These are phyloP conservation scores for Fonsecaea pedrosoi DNA, from an alignment of 2,329 filamentous ascomycete genomes.

Conservation along the genomic window DNA sequence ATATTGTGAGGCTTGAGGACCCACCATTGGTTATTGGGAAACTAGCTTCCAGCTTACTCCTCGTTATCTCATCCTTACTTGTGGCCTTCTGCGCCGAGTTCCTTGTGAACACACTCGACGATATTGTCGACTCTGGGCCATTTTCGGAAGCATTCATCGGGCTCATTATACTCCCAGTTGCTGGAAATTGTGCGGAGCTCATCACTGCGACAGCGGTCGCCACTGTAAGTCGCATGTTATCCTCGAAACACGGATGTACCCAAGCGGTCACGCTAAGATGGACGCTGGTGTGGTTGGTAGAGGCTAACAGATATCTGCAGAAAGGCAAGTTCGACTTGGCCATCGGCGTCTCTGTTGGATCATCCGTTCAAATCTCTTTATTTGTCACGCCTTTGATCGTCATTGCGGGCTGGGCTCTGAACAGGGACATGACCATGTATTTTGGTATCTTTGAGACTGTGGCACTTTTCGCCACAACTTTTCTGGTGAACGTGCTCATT, in stretches of 20 bases:
- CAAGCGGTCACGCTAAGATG: neutral
- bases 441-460: constrained; percentile 82
- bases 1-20: constrained; percentile 44
- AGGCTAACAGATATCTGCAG: constrained; percentile 50
- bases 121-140: constrained; percentile 69
- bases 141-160: constrained; percentile 83
- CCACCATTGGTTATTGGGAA: constrained; percentile 74
- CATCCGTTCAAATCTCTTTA: constrained; percentile 80
- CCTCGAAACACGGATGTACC: neutral
- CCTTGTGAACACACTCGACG: constrained; percentile 76
- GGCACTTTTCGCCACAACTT: constrained; percentile 74
- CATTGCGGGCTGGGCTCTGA: constrained; percentile 78
- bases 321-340: constrained; percentile 72
- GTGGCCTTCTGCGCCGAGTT: constrained; percentile 79
- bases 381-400: constrained; percentile 81
- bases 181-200: constrained; percentile 80
- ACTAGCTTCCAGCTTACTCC: constrained; percentile 71
- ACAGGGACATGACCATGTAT: constrained; percentile 74
- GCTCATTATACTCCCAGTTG: constrained; percentile 77
- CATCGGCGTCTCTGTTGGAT: constrained; percentile 81
- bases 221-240: neutral
- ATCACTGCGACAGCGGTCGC: constrained; percentile 69
- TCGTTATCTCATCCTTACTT: constrained; percentile 72
- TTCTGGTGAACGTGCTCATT: constrained; percentile 73
- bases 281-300: neutral